phyloP scores from a whole-genome alignment of 1,139 yeast genomes.

The Pichia sp. region DNA sequence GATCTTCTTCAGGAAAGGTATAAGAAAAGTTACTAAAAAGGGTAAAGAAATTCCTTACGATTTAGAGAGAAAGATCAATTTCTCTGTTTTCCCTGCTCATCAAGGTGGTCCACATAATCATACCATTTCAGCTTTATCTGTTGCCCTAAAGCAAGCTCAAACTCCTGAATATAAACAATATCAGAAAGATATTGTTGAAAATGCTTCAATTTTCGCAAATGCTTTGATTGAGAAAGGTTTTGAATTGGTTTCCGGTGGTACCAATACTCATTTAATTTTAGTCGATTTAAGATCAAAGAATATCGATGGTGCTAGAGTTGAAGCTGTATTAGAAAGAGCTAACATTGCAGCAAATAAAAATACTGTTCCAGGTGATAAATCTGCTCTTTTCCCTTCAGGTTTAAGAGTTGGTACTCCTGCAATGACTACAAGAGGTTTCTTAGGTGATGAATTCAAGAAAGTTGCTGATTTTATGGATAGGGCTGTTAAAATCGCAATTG shows the following conservation, averaged over 20 bases:
- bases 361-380: constrained; percentile 92
- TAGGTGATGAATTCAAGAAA: constrained; percentile 64
- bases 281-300: constrained; percentile 77
- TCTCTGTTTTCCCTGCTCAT: constrained; percentile 96
- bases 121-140: constrained; percentile 91
- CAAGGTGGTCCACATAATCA: constrained; percentile 99
- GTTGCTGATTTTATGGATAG: constrained; percentile 72
- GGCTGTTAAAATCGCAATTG: constrained; percentile 63
- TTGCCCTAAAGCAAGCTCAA: constrained; percentile 84
- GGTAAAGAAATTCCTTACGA: constrained; percentile 86
- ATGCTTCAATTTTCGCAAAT: constrained; percentile 70
- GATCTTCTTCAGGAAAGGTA: constrained; percentile 94
- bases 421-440: constrained; percentile 94
- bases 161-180: constrained; percentile 81
- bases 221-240: constrained; percentile 64
- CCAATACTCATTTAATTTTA: constrained; percentile 89
- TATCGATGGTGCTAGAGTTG: constrained; percentile 94
- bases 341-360: constrained; percentile 95
- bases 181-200: constrained; percentile 73
- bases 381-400: constrained; percentile 93
- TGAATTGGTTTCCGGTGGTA: constrained; percentile 81
- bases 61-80: constrained; percentile 83
- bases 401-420: constrained; percentile 97
- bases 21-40: constrained; percentile 74
- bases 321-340: constrained; percentile 79